Base-by-base conservation (phyloP, 192 early-diverging fungal species). In the Glomus cerebriforme region DNA sequence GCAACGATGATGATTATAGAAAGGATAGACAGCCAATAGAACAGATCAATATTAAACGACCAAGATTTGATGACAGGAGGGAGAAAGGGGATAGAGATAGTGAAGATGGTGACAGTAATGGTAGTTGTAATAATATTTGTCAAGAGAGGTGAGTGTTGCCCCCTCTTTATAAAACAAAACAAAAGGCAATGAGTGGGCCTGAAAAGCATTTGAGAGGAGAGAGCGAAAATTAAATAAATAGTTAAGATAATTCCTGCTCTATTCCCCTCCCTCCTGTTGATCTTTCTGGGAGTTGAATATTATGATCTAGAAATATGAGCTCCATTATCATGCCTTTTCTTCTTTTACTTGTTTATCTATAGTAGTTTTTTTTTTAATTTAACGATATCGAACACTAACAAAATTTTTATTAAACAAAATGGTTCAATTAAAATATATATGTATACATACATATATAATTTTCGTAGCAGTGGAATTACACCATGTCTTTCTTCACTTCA, bases 31-130 rank as follows among this genome's bases (percentile, higher is more conserved):
- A 29, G 13, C 69, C 15, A 22, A 24, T 73, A 49, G 26, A 73
- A 6, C 37, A 62, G 35, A 60, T 43, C 19, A 75, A 39, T 26
- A 35, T 24, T 8, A 75, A 75, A 26, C 31, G 73, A 29, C 37
- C 24, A 13, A 75, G 19, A 63, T 62, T 17, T 47, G 47, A 49
- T 34, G 73, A 68, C 66, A 68, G 66, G 66, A 68, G 66, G 66
- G 66, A 75, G 19, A 37, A 59, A 59, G 49, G 15, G 22, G 24
- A 59, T 45, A 75, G 73, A 75, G 59, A 60, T 39, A 37, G 26
- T 31, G 72, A 73, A 58, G 54, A n/a, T 35, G 72, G 27, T 75
- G 73, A 60, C 27, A 35, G n/a, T 75, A 62, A 31, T 60, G 59
- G n/a, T 75, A 60, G n/a, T 59, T 35, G 47, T 31, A 32, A 47